Evolutionary conservation across 257 asterid species (phyloP).

Genomic region (Plantago ovata): DNA sequence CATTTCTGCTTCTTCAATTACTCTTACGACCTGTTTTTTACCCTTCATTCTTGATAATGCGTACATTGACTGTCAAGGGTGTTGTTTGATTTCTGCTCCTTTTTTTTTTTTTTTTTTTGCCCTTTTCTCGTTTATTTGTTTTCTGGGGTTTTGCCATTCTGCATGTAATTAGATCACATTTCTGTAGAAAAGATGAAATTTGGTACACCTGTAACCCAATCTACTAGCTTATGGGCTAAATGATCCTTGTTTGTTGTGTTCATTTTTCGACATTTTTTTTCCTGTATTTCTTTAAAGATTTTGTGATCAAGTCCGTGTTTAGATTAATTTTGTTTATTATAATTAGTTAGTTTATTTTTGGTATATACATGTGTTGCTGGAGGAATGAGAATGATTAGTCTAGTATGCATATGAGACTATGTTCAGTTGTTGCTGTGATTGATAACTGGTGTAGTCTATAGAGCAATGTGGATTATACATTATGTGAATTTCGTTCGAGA

Average conservation of each 20-base stretch:
- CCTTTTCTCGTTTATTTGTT: background rate
- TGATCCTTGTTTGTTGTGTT: background rate
- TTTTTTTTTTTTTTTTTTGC: background rate
- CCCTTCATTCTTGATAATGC: conserved; percentile 1
- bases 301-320: too few relatives aligned
- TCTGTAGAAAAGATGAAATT: background rate
- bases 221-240: background rate
- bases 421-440: too few relatives aligned
- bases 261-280: background rate
- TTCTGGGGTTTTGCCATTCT: conserved; percentile 7
- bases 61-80: conserved; percentile 18
- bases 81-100: conserved; percentile 2
- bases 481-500: too few relatives aligned
- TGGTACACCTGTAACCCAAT: too few relatives aligned
- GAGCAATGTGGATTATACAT: too few relatives aligned
- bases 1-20: background rate
- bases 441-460: too few relatives aligned
- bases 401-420: too few relatives aligned
- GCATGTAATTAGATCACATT: background rate
- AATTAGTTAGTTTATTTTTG: too few relatives aligned
- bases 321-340: too few relatives aligned
- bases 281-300: background rate
- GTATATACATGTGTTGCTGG: too few relatives aligned
- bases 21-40: background rate
- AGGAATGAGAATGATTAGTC: too few relatives aligned